phyloP scores from a whole-genome alignment of 2,329 filamentous ascomycete species.

The Penicillium sp. region DNA sequence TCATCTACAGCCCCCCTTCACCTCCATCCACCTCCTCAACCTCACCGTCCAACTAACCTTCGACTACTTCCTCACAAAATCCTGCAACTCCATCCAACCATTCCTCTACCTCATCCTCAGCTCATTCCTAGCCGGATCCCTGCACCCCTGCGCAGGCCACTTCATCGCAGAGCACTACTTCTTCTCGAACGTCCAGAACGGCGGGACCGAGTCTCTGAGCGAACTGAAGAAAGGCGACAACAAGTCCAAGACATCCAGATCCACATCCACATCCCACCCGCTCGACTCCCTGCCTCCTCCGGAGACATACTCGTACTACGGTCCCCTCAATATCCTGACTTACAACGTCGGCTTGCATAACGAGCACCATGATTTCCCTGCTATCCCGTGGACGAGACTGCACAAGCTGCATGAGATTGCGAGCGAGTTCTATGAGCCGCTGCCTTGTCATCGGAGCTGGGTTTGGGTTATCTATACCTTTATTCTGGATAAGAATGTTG shows the following conservation, averaged over 20 bases:
- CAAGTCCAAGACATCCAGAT: slow-evolving; percentile 30
- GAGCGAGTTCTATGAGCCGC: slow-evolving; percentile 82
- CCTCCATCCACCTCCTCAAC: slow-evolving; percentile 78
- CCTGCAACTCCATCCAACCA: slow-evolving; percentile 54
- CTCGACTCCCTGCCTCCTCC: slow-evolving; percentile 65
- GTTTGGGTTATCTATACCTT: slow-evolving; percentile 92
- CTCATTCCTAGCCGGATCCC: slow-evolving; percentile 86
- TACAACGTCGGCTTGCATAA: slow-evolving; percentile 99
- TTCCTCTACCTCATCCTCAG: slow-evolving; percentile 81
- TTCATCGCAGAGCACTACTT: slow-evolving; percentile 98
- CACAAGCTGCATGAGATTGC: slow-evolving; percentile 74
- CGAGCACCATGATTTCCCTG: slow-evolving; percentile 98
- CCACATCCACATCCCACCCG: slow-evolving; percentile 50
- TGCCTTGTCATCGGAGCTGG: slow-evolving; percentile 89
- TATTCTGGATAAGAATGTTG: slow-evolving; percentile 82
- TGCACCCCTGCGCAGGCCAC: slow-evolving; percentile 92
- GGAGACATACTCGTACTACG: slow-evolving; percentile 97
- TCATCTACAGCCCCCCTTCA: slow-evolving; percentile 89
- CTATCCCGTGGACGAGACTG: slow-evolving; percentile 88
- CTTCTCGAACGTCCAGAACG: slow-evolving; percentile 45
- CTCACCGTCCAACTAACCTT: slow-evolving; percentile 72
- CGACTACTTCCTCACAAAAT: slow-evolving; percentile 64
- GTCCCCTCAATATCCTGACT: slow-evolving; percentile 81
- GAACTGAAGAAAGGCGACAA: slow-evolving; percentile 43
- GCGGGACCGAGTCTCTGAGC: slow-evolving; percentile 50